These are phyloP conservation scores for Leishmania gerbilli DNA, from an alignment of 208 protist species.

Conservation along the genomic window DNA sequence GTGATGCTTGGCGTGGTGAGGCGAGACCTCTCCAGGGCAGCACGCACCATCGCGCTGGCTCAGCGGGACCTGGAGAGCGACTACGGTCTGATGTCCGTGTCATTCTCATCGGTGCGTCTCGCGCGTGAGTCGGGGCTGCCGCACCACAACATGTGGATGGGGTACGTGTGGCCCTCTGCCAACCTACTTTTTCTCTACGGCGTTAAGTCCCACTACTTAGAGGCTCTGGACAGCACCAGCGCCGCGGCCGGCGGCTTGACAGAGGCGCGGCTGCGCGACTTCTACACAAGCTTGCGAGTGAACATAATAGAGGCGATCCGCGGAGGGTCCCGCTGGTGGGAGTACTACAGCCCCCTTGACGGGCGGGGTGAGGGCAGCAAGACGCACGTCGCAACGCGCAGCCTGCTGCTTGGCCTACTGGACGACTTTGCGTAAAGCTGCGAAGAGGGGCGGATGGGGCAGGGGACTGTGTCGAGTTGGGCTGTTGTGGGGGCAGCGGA, in stretches of 20 bases:
- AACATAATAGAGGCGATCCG: constrained; percentile 48
- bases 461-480: not conserved
- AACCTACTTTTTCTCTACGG: constrained; percentile 71
- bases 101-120: constrained; percentile 58
- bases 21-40: constrained; percentile 37
- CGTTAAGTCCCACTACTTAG: constrained; percentile 64
- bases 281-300: constrained; percentile 55
- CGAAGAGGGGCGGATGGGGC: not conserved
- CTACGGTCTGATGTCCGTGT: constrained; percentile 80
- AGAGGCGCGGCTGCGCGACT: constrained; percentile 15
- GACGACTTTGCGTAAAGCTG: constrained; percentile 50
- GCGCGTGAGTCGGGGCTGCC: constrained; percentile 47
- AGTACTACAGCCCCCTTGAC: constrained; percentile 73
- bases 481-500: not conserved
- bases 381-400: constrained; percentile 70
- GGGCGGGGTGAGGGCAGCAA: constrained; percentile 70
- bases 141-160: constrained; percentile 76
- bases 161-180: constrained; percentile 64
- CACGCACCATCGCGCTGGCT: constrained; percentile 53
- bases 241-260: constrained; percentile 4
- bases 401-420: constrained; percentile 57
- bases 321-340: constrained; percentile 52
- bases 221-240: constrained; percentile 19
- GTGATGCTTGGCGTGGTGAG: constrained; percentile 63
- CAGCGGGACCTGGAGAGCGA: constrained; percentile 47